Conservation (phyloP, 495 filamentous ascomycete species). For the Daldinia concentrica region DNA sequence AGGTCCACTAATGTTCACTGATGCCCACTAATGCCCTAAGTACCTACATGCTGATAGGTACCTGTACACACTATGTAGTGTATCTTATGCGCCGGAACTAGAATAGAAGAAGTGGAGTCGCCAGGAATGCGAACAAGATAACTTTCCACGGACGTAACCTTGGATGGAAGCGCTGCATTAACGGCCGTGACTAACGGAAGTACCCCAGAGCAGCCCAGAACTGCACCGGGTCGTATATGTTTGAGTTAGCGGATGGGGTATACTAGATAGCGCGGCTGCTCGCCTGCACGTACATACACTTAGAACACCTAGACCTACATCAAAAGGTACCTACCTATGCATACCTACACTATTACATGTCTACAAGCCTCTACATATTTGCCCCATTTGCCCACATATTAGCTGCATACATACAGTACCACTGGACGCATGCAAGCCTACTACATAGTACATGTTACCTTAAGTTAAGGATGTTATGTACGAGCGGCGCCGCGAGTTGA, state of each 20-base stretch:
- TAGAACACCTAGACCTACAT: too few species aligned
- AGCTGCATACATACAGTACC: constrained; percentile 28
- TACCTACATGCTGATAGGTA: neutral
- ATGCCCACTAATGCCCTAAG: neutral
- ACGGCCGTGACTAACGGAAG: constrained; percentile 14
- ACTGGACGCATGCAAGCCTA: constrained; percentile 28
- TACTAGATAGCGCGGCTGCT: constrained; percentile 13
- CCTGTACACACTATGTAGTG: too few species aligned
- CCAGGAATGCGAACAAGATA: constrained; percentile 30
- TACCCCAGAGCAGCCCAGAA: constrained; percentile 14
- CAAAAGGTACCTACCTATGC: too few species aligned
- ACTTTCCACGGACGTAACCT: constrained; percentile 2
- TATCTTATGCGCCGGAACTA: constrained; percentile 40
- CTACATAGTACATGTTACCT: neutral
- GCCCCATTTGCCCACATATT: constrained; percentile 9
- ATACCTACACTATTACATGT: neutral
- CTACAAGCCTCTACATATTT: constrained; percentile 18
- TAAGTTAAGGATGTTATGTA: constrained; percentile 9
- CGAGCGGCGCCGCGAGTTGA: constrained; percentile 22
- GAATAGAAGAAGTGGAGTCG: constrained; percentile 36
- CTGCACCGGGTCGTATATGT: constrained; percentile 1
- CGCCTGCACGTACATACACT: neutral
- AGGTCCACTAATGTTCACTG: constrained; percentile 15
- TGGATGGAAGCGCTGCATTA: constrained; percentile 5
- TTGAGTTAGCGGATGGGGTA: constrained; percentile 2